Evolutionary conservation across 176 grass and related monocot species (phyloP), one percentile per base, ranked within the genome.

Genomic region (Rhynchospora tenuis): DNA sequence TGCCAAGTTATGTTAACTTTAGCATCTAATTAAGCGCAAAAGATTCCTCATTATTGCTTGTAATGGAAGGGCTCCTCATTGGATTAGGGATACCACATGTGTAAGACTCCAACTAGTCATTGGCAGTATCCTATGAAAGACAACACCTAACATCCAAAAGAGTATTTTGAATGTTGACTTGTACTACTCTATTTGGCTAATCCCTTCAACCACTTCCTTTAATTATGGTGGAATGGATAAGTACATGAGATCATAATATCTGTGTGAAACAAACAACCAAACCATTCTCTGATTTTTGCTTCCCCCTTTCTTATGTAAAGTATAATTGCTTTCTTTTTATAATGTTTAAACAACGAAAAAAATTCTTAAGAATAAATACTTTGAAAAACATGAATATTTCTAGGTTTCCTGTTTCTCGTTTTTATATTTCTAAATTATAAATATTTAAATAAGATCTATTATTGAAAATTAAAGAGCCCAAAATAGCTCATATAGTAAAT

Each of bases 201-300:
- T 31, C 45, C 20, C 9, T 48, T 48, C 65, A 69, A 69, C 7
- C 11, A 71, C 67, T 71, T 70, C 17, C 0, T 45, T 8, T 38
- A 70, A 70, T 70, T 6, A 71, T 71, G 38, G 8, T 46, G 67
- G 67, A 71, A 46, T 44, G 67, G 67, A 71, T 46, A 71, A 71
- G 38, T 69, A 44, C 2, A 9, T 43, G 66, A 70, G 2, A 44
- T 38, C 33, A 38, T 38, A n/a, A 70, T 70, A 19, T 70, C 43
- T 10, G 19, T 20, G 64, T 19, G 6, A 42, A 42, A 42, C 33
- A 13, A 19, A 58, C 6, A 58, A n/a, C 16, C 16, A 6, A 3
- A n/a, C 19, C 55, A 15, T 19, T 7, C 17, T n/a, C 19, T 5
- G 19, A 58, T 19, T n/a, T 58, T 58, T 58, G 0, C 7, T n/a